Base-by-base conservation (phyloP, 2,329 filamentous ascomycete species). In the Aspergillus pseudotamarii region DNA sequence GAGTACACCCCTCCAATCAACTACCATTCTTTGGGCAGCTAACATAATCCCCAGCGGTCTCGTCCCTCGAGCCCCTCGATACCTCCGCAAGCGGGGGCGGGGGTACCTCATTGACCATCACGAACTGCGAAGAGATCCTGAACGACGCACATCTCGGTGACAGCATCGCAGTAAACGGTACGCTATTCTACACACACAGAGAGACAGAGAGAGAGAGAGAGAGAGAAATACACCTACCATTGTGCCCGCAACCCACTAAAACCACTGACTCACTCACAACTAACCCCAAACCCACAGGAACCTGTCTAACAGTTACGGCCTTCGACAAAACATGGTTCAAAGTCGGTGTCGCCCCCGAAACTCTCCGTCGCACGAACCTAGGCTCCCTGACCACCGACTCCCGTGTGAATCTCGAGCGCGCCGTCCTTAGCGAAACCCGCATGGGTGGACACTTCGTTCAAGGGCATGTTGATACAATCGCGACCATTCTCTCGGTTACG, bases 401-500 rank as follows among this genome's bases (percentile, higher is more conserved):
- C 64, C 83, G 82, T 26, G 94, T 98, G 68, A 99, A 99, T 79
- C 89, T 99, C 59, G 95, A 99, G 83, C 89, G 95, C 19, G 94
- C 95, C 4, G 94, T 99, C 59, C 90, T 91, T 21, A 93, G 93
- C 5, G 88, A 91, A 72, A 97, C 94, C 53, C 92, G 95, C 60
- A 98, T 99, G 93, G 95, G 96, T 54, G 95, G 95, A 0, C 95
- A 99, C 81, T 97, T 98, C 73, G 94, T 98, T 36, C 96, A 99
- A 81, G 95, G 95, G 46, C 95, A 99, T 78, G 94, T 99, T 64
- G 96, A 99, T 79, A 94, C 93, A 12, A 88, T 90, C 45, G 95
- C 94, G 0, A 86, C 85, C 50, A 91, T 99, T 64, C 75, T 89
- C 45, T 86, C 86, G 50, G 86, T 91, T 41, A 89, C 86, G 21